phyloP scores from a whole-genome alignment of 164 flowering plant species.

The Protea cynaroides region DNA sequence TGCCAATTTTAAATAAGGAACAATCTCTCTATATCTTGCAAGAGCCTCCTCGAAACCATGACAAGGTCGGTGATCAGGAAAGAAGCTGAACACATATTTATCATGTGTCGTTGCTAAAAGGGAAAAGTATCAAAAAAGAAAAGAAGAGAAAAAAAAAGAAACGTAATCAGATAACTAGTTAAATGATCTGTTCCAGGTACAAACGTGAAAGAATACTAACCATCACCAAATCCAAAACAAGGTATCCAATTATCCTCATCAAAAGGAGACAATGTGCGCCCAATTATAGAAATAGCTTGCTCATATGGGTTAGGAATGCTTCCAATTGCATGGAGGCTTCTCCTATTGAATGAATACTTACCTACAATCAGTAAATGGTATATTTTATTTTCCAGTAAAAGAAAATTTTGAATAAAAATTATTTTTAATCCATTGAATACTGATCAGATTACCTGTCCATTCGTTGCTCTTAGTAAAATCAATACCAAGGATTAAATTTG shows the following conservation, averaged over 20 bases:
- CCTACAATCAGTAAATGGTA: slow-evolving; percentile 35
- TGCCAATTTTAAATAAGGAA: slow-evolving; percentile 60
- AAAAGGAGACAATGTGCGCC: slow-evolving; percentile 73
- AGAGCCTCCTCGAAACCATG: slow-evolving; percentile 82
- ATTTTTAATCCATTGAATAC: background rate
- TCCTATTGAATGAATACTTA: slow-evolving; percentile 47
- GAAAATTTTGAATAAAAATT: background rate
- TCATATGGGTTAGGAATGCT: slow-evolving; percentile 74
- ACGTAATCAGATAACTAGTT: too few relatives aligned
- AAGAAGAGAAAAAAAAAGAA: background rate
- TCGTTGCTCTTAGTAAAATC: slow-evolving; percentile 97
- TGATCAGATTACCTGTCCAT: slow-evolving; percentile 59
- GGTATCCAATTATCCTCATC: slow-evolving; percentile 93
- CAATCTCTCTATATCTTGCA: slow-evolving; percentile 64
- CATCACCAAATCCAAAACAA: slow-evolving; percentile 98
- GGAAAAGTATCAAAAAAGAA: background rate
- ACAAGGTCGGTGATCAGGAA: slow-evolving; percentile 61
- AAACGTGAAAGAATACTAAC: slow-evolving; percentile 31
- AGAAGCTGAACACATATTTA: slow-evolving; percentile 76
- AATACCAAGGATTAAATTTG: slow-evolving; percentile 80
- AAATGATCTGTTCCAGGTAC: background rate
- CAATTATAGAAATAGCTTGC: slow-evolving; percentile 90
- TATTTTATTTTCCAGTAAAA: background rate
- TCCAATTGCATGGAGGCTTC: slow-evolving; percentile 73
- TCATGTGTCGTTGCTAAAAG: slow-evolving; percentile 73